Base-by-base conservation (phyloP, 2,329 filamentous ascomycete genomes). In the Colletotrichum tamarilloi region DNA sequence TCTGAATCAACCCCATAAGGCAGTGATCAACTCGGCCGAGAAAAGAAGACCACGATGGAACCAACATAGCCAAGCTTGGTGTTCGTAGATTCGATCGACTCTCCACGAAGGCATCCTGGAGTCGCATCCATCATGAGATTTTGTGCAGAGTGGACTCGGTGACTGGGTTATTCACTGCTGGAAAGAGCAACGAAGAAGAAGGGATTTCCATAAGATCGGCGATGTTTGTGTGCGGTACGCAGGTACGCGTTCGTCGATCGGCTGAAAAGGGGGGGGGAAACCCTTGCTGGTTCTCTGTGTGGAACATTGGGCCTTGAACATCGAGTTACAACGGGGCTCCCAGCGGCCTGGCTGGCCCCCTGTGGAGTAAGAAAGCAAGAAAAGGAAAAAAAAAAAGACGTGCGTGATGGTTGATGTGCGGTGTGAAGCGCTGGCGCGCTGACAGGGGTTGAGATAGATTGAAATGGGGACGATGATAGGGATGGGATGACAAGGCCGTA, bases 201-300 rank as follows among this genome's bases (percentile, higher is more conserved):
- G 32, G 64, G 69, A 68, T 68, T 68, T 38, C 52, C 69, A 68
- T 53, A 52, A 49, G 68, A 72, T 72, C 68, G 63, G 28, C 68
- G 11, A 46, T 42, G 57, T 53, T 72, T 64, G 42, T 62, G 55
- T 32, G n/a, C 30, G 28, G 16, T 56, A 30, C 30, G 19, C 16
- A 32, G 24, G n/a, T 52, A 42, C 26, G 32, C 28, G 55, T 32
- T 60, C n/a, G 62, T 22, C 49, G 67, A 70, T 73, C 70, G 55
- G n/a, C 62, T 56, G 60, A n/a, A 49, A 65, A 42, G 30, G 56
- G 42, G 56, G 49, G 24, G 70, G 53, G 66, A 59, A 46, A 42
- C 42, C 66, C 66, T 53, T 59, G 62, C n/a, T 55, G 24, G 42
- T 22, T 46, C 38, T 28, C 56, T 19, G 19, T 28, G 59, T 73